phyloP scores from a whole-genome alignment of 2,329 filamentous ascomycete genomes.

The Lasiodiplodia theobromae region DNA sequence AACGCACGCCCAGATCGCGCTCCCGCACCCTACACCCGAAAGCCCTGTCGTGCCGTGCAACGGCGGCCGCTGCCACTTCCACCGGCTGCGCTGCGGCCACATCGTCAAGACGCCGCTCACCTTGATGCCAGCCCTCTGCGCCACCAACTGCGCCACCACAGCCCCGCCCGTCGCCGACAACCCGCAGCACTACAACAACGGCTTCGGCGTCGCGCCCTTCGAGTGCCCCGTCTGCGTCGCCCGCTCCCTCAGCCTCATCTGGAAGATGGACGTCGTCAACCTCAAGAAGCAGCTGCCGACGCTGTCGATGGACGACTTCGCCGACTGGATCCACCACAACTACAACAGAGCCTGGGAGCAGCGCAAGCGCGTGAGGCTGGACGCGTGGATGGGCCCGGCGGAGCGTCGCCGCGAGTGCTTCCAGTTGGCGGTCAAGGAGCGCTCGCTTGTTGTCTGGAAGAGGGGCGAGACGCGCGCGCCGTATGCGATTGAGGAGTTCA shows the following conservation, averaged over 20 bases:
- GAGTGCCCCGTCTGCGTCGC: slow-evolving; percentile 17
- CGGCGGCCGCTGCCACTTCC: slow-evolving; percentile 11
- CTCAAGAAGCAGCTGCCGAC: not conserved
- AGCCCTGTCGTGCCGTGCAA: not conserved
- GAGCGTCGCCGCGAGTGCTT: not conserved
- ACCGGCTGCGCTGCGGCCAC: slow-evolving; percentile 21
- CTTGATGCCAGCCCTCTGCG: not conserved
- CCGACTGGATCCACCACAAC: not conserved
- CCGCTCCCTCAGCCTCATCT: not conserved
- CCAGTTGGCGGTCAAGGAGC: not conserved
- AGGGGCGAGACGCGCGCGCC: not conserved
- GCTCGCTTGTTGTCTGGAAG: not conserved
- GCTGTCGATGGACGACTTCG: not conserved
- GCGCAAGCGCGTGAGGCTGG: not conserved
- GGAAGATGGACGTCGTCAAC: slow-evolving; percentile 18
- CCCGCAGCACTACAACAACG: not conserved
- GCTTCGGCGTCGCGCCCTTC: slow-evolving; percentile 1
- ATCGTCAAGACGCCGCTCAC: not conserved
- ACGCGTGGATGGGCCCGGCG: not conserved
- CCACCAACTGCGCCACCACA: not conserved
- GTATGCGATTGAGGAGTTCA: slow-evolving; percentile 1
- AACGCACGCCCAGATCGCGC: not conserved
- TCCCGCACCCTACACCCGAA: not conserved
- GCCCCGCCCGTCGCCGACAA: not conserved
- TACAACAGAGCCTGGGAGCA: not conserved